phyloP scores from a whole-genome alignment of 2,329 filamentous ascomycete species.

The Fusarium keratoplasticum region DNA sequence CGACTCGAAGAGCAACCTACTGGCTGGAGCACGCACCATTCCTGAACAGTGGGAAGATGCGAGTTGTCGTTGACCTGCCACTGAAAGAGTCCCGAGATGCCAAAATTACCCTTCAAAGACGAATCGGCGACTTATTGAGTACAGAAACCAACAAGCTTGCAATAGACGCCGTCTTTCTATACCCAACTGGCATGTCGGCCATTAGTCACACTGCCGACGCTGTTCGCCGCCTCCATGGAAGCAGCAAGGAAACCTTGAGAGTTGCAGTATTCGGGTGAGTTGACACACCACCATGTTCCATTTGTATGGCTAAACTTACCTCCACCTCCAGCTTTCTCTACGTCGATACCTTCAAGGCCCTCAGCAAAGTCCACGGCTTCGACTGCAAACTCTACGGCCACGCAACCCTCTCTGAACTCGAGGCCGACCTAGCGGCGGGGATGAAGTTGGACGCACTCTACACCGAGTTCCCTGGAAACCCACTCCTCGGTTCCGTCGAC shows the following conservation, averaged over 20 bases:
- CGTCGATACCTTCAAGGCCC: slow-evolving; percentile 47
- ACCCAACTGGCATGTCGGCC: slow-evolving; percentile 64
- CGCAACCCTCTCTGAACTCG: slow-evolving; percentile 54
- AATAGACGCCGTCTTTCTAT: slow-evolving; percentile 59
- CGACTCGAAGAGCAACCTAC: slow-evolving; percentile 42
- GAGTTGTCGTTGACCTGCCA: neutral
- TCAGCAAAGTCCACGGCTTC: slow-evolving; percentile 42
- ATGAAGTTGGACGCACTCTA: slow-evolving; percentile 57
- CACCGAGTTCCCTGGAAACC: slow-evolving; percentile 56
- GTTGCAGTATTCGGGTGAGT: slow-evolving; percentile 46
- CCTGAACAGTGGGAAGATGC: neutral
- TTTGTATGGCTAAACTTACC: neutral
- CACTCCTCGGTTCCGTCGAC: slow-evolving; percentile 46
- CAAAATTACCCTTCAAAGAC: slow-evolving; percentile 15
- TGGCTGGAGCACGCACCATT: slow-evolving; percentile 42
- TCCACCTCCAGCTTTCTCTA: slow-evolving; percentile 40
- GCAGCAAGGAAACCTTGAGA: neutral
- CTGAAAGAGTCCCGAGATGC: slow-evolving; percentile 19
- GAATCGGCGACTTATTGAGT: slow-evolving; percentile 36
- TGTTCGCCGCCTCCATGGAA: slow-evolving; percentile 3
- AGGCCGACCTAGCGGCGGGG: slow-evolving; percentile 51
- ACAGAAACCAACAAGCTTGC: slow-evolving; percentile 17
- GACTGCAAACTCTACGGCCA: slow-evolving; percentile 57
- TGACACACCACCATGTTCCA: neutral
- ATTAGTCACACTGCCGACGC: slow-evolving; percentile 48